These are phyloP conservation scores for Fraxinus sp. DNA, from an alignment of 305 asterid species.

Conservation along the genomic window DNA sequence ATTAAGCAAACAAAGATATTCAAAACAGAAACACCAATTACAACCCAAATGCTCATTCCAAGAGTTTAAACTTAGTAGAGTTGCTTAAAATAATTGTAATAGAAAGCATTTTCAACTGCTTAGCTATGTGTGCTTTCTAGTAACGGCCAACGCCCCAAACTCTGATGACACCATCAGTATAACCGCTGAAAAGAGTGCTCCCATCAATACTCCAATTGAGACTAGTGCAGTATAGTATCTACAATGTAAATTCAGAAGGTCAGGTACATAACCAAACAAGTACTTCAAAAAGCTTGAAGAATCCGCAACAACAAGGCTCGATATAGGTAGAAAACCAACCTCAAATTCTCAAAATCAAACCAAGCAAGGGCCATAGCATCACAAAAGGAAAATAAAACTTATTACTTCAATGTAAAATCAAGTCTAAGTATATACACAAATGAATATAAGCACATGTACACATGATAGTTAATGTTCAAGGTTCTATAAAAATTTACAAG, in stretches of 20 bases:
- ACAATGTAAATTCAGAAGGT: conserved; percentile 19
- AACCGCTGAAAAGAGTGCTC: conserved; percentile 62
- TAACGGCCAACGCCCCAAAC: conserved; percentile 62
- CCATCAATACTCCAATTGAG: conserved; percentile 62
- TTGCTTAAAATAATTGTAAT: conserved; percentile 24
- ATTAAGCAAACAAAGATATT: no score
- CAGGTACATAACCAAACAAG: background rate
- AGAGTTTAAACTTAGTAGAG: background rate
- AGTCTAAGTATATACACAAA: background rate
- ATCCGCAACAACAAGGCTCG: background rate
- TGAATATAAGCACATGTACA: no score
- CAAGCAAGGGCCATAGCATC: background rate
- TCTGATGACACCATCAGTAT: conserved; percentile 53
- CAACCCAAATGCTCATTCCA: no score
- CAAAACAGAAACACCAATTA: no score
- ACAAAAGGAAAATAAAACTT: background rate
- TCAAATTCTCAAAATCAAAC: background rate
- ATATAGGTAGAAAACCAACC: background rate
- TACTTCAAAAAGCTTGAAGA: background rate
- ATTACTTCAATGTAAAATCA: background rate
- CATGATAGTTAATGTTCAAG: background rate
- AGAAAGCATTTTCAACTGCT: background rate
- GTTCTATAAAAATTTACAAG: background rate
- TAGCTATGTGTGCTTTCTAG: conserved; percentile 22
- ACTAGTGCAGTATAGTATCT: conserved; percentile 58